These are phyloP conservation scores for Pichia nanzhaoensis DNA, from an alignment of 805 yeast species.

Conservation along the genomic window DNA sequence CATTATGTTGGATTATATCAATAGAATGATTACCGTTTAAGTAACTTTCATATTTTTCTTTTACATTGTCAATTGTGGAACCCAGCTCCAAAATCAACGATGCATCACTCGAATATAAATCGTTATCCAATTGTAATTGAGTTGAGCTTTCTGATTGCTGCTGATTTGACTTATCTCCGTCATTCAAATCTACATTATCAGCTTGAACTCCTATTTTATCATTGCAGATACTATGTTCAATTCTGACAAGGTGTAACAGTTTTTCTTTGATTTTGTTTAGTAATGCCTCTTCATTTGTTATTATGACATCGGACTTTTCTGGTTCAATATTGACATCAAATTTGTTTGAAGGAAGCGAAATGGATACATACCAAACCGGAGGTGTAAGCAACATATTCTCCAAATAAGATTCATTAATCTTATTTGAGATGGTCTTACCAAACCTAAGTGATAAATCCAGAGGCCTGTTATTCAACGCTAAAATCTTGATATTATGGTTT, in stretches of 20 bases:
- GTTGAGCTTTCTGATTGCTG: too few relatives aligned
- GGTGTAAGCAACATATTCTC: constrained; percentile 26
- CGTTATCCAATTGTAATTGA: too few relatives aligned
- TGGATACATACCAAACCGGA: constrained; percentile 30
- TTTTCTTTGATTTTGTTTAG: constrained; percentile 14
- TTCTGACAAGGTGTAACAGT: constrained; percentile 5
- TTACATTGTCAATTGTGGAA: neutral
- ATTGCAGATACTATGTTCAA: neutral
- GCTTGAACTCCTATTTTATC: too few relatives aligned
- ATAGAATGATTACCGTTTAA: too few relatives aligned
- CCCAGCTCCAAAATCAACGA: constrained; percentile 4
- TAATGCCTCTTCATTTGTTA: constrained; percentile 21
- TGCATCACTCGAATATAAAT: constrained; percentile 1
- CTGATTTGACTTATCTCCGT: neutral
- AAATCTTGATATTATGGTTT: constrained; percentile 22
- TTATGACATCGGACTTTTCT: constrained; percentile 35
- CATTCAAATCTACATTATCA: too few relatives aligned
- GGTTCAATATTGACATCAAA: constrained; percentile 41
- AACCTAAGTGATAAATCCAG: constrained; percentile 24
- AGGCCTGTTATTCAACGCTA: constrained; percentile 32
- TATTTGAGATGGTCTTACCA: constrained; percentile 27
- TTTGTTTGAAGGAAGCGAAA: constrained; percentile 17
- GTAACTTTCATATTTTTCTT: neutral
- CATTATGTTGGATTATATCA: too few relatives aligned
- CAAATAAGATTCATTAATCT: constrained; percentile 23